Evolutionary conservation across 2,329 filamentous ascomycete species (phyloP), one percentile per base, ranked within the genome.

Genomic region (Xylariales sp.): DNA sequence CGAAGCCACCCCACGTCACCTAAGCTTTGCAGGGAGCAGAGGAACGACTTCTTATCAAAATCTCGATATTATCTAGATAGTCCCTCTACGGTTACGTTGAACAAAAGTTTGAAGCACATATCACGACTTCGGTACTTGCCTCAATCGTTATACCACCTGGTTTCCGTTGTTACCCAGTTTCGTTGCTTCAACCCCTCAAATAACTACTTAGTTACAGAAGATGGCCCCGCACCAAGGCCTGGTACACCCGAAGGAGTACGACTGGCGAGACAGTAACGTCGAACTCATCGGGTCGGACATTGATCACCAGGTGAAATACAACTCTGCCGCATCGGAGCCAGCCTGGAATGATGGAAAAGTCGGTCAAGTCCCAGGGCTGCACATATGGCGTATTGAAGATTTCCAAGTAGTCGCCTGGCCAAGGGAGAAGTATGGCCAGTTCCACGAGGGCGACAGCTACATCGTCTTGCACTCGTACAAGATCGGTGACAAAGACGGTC

Each of bases 361-460:
- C 31, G 78, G 80, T 24, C 48, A 64, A 27, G 51, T 63, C 11
- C 57, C 77, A 0, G 81, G 80, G 0, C 67, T 85, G 3, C 65
- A 66, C 47, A 64, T 84, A 46, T 85, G 80, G 81, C 78, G 81
- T 46, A 80, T 85, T 48, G 80, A 85, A 53, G 64, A 81, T 40
- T 85, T 86, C 51, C 65, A 80, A 52, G 79, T 85, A 4, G 63
- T 84, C 20, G 62, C 76, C 2, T 82, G 78, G 75, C 78, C 80
- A 2, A 64, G 66, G 43, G 63, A 73, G 12, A 69, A 69, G 33
- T 66, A 76, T 42, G 80, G 81, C 38, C 65, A 75, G 37, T 86
- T 85, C 57, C 75, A 77, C 59, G 77, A 84, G 36, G 81, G 81
- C 21, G 82, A 85, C 57, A 84, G 79, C 61, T 86, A 80, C 55